phyloP scores from a whole-genome alignment of 176 grass and related monocot species.

The Secale cereale region DNA sequence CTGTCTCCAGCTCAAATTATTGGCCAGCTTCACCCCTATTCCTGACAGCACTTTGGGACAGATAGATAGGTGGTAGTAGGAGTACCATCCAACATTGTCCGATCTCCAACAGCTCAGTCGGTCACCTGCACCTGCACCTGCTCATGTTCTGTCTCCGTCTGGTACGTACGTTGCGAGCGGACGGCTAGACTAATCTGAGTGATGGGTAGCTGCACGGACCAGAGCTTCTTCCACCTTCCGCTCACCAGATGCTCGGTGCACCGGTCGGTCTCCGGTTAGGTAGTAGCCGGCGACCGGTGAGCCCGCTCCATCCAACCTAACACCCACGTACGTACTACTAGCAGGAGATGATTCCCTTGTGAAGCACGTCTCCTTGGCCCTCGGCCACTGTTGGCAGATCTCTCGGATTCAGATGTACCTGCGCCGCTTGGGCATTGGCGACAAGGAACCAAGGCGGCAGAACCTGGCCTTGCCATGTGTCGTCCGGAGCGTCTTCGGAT shows the following conservation, averaged over 20 bases:
- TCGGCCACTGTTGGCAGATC: neutral
- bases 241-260: neutral
- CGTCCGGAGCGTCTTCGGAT: neutral
- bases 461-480: neutral
- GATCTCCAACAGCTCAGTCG: neutral
- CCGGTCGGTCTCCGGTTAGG: neutral
- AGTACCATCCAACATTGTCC: neutral
- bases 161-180: too few species aligned
- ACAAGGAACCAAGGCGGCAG: neutral
- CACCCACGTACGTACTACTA: neutral
- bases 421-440: neutral
- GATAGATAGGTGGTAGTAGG: neutral
- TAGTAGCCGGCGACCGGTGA: neutral
- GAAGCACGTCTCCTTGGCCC: neutral
- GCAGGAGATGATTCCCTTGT: neutral
- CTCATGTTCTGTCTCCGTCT: neutral
- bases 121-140: too few species aligned
- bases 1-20: neutral
- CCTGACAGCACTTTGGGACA: neutral
- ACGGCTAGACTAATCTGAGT: neutral
- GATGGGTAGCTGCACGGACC: constrained; percentile 9
- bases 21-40: neutral
- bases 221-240: neutral
- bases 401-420: neutral
- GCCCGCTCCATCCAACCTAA: neutral